Conservation (phyloP, 768 basidiomycete species). For the Leccinum subtestaceum region DNA sequence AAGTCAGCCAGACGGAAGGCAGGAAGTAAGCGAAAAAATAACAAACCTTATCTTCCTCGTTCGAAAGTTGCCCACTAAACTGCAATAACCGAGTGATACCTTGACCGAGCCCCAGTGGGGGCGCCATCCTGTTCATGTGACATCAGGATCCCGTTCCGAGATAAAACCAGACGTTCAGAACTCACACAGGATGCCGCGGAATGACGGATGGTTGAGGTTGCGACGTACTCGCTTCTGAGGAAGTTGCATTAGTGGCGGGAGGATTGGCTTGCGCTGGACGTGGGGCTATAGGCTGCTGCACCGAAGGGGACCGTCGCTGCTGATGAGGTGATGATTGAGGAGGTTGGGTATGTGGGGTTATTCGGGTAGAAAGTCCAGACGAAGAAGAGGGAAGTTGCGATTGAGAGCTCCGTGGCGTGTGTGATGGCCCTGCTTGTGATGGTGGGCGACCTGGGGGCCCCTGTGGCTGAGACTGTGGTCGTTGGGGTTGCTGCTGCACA, state of each 20-base stretch:
- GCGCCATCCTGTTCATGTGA: constrained; percentile 29
- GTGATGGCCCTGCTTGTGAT: constrained; percentile 46
- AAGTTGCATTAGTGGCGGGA: constrained; percentile 21
- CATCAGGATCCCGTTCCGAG: constrained; percentile 13
- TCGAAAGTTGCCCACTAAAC: constrained; percentile 64
- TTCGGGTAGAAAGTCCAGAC: constrained; percentile 30
- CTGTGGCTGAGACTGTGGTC: constrained; percentile 63
- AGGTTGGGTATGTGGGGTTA: constrained; percentile 35
- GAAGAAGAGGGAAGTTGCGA: constrained; percentile 34
- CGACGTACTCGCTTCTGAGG: constrained; percentile 22
- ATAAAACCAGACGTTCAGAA: constrained; percentile 2
- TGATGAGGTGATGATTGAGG: constrained; percentile 33
- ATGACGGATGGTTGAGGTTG: background rate
- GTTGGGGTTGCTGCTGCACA: constrained; percentile 38
- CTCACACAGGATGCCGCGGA: constrained; percentile 23
- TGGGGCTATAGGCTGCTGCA: constrained; percentile 37
- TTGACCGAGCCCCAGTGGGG: constrained; percentile 54
- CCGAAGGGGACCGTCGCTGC: constrained; percentile 33
- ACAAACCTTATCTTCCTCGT: constrained; percentile 48
- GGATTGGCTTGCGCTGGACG: constrained; percentile 32
- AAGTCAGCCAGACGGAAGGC: constrained; percentile 5
- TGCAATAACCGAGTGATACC: constrained; percentile 62
- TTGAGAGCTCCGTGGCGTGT: constrained; percentile 44
- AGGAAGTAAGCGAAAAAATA: background rate
- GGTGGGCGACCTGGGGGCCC: constrained; percentile 46